Conservation (phyloP, 176 grass and related monocot genomes). For the Dendrocalamus sinicus region DNA sequence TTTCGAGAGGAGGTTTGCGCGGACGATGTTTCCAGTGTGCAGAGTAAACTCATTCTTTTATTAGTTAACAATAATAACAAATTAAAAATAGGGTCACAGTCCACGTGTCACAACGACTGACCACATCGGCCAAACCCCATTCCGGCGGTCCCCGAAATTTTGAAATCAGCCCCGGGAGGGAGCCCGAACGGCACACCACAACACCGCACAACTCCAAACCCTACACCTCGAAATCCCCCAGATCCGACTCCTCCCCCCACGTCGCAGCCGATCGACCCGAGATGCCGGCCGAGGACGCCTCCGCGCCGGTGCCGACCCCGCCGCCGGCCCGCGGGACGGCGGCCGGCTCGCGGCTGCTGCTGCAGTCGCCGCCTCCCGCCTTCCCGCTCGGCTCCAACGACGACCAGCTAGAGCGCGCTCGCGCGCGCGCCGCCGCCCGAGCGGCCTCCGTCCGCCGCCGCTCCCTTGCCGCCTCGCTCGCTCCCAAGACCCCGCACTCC, state of each 20-base stretch:
- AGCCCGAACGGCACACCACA: not conserved
- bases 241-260: not conserved
- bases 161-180: slow-evolving; percentile 33
- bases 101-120: too few relatives aligned
- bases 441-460: slow-evolving; percentile 61
- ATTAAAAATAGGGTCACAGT: too few relatives aligned
- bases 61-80: too few relatives aligned
- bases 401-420: slow-evolving; percentile 84
- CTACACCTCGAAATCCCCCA: not conserved
- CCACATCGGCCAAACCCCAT: not conserved
- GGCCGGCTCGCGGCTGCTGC: slow-evolving; percentile 43
- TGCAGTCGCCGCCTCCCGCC: slow-evolving; percentile 65
- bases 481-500: slow-evolving; percentile 3
- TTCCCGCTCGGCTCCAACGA: slow-evolving; percentile 88
- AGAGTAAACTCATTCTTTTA: too few relatives aligned
- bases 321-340: slow-evolving; percentile 38
- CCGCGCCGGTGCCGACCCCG: not conserved
- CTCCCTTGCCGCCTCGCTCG: slow-evolving; percentile 46
- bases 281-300: slow-evolving; percentile 34
- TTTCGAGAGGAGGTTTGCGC: too few relatives aligned
- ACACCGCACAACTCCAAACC: not conserved
- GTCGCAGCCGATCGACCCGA: not conserved
- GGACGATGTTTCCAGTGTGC: too few relatives aligned
- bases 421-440: slow-evolving; percentile 68
- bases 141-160: slow-evolving; percentile 19